phyloP scores from a whole-genome alignment of 2,329 filamentous ascomycete genomes.

The Zymoseptoria passerinii region DNA sequence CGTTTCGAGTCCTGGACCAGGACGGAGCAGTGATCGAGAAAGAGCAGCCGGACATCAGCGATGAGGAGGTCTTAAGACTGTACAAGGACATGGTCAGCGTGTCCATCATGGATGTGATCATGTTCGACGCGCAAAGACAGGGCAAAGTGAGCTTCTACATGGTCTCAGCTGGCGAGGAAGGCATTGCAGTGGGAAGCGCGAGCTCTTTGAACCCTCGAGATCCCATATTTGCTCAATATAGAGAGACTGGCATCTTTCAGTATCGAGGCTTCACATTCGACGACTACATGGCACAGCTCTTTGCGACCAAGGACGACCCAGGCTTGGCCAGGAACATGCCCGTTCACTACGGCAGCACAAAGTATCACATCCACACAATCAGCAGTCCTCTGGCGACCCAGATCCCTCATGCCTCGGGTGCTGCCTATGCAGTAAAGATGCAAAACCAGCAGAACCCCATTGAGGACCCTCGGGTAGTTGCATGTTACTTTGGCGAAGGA shows the following conservation, averaged over 20 bases:
- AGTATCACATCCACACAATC: slow-evolving; percentile 81
- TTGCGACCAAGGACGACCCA: slow-evolving; percentile 72
- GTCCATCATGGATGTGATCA: slow-evolving; percentile 89
- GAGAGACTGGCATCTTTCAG: slow-evolving; percentile 84
- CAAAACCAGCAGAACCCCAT: slow-evolving; percentile 66
- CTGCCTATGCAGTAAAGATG: slow-evolving; percentile 80
- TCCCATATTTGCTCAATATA: slow-evolving; percentile 88
- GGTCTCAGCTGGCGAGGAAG: slow-evolving; percentile 89
- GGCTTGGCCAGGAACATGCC: slow-evolving; percentile 92
- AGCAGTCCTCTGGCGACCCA: slow-evolving; percentile 81
- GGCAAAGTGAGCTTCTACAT: slow-evolving; percentile 96
- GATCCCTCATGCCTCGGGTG: slow-evolving; percentile 78
- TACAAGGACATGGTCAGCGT: slow-evolving; percentile 60
- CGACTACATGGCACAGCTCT: slow-evolving; percentile 93
- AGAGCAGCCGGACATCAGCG: slow-evolving; percentile 55
- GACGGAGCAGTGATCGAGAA: slow-evolving; percentile 76
- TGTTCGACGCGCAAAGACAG: slow-evolving; percentile 96
- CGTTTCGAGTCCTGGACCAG: slow-evolving; percentile 85
- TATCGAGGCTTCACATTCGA: slow-evolving; percentile 79
- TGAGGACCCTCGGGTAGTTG: slow-evolving; percentile 58
- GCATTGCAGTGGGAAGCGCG: slow-evolving; percentile 80
- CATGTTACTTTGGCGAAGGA: slow-evolving; percentile 84
- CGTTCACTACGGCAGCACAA: slow-evolving; percentile 82
- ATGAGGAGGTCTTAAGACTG: slow-evolving; percentile 52
- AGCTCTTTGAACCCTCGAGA: slow-evolving; percentile 77